These are phyloP conservation scores for Artemisia annua DNA, from an alignment of 129 eudicot species.

Conservation along the genomic window DNA sequence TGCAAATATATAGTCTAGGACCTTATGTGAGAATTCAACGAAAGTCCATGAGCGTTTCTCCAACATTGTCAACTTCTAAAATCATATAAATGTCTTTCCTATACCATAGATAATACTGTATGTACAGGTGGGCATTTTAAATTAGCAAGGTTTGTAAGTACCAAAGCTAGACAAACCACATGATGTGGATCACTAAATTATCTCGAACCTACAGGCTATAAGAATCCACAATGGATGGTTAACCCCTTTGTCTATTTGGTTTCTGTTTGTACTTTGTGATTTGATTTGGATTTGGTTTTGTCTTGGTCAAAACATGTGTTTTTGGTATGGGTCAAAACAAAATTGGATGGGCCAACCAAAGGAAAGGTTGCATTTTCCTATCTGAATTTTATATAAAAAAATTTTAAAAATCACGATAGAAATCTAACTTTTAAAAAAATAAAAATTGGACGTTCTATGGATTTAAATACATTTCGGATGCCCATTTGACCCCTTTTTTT, in stretches of 20 bases:
- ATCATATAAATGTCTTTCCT: not conserved
- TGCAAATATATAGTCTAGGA: too few species aligned
- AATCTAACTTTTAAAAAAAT: not conserved
- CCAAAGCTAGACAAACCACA: not conserved
- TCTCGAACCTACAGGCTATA: not conserved
- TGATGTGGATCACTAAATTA: not conserved
- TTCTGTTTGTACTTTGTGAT: not conserved
- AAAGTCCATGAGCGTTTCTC: too few species aligned
- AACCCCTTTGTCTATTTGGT: constrained; percentile 3
- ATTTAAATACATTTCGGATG: not conserved
- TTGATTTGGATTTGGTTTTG: not conserved
- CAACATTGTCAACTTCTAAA: too few species aligned
- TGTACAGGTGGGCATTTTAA: not conserved
- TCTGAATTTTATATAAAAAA: not conserved
- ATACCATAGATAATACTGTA: not conserved
- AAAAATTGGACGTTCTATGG: not conserved
- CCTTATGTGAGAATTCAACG: too few species aligned
- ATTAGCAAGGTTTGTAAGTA: not conserved
- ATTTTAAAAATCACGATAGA: not conserved
- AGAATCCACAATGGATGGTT: not conserved
- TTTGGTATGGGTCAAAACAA: too few species aligned
- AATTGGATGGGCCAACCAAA: too few species aligned
- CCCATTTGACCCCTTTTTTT: not conserved
- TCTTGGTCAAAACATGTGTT: not conserved
- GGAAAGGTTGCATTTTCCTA: not conserved